These are phyloP conservation scores for Strobilomyces confusus DNA, from an alignment of 768 basidiomycete species.

Conservation along the genomic window DNA sequence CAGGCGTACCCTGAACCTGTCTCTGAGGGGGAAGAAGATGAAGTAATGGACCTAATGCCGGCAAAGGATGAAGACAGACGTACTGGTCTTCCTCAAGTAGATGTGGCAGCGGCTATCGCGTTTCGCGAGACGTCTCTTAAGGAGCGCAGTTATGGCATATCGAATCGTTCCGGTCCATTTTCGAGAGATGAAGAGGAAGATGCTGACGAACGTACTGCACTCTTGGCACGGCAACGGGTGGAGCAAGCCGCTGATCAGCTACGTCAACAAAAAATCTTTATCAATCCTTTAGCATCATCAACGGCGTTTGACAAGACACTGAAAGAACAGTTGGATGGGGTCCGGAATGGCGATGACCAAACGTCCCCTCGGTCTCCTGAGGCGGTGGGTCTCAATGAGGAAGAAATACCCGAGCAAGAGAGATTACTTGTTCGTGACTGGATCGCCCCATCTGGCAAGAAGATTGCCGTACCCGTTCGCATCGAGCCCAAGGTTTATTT, in stretches of 20 bases:
- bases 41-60: slow-evolving; percentile 60
- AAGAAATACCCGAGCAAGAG: slow-evolving; percentile 40
- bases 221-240: slow-evolving; percentile 29
- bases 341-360: slow-evolving; percentile 24
- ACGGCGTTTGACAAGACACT: slow-evolving; percentile 81
- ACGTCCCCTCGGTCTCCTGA: slow-evolving; percentile 22
- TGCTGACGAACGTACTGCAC: slow-evolving; percentile 36
- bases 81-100: slow-evolving; percentile 66
- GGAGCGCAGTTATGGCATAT: slow-evolving; percentile 29
- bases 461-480: slow-evolving; percentile 90
- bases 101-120: slow-evolving; percentile 81
- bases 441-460: slow-evolving; percentile 81
- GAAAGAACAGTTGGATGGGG: slow-evolving; percentile 55
- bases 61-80: slow-evolving; percentile 81
- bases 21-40: slow-evolving; percentile 94
- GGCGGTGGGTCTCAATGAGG: slow-evolving; percentile 35
- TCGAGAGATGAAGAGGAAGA: slow-evolving; percentile 28
- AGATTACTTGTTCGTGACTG: slow-evolving; percentile 62
- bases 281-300: slow-evolving; percentile 84
- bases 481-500: slow-evolving; percentile 99
- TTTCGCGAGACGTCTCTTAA: slow-evolving; percentile 81
- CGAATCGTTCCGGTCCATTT: slow-evolving; percentile 8
- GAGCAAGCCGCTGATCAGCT: slow-evolving; percentile 17
- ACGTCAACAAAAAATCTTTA: slow-evolving; percentile 40
- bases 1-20: slow-evolving; percentile 77